Base-by-base conservation (phyloP, 23 red algal genomes). In the Agarophyton chilense region DNA sequence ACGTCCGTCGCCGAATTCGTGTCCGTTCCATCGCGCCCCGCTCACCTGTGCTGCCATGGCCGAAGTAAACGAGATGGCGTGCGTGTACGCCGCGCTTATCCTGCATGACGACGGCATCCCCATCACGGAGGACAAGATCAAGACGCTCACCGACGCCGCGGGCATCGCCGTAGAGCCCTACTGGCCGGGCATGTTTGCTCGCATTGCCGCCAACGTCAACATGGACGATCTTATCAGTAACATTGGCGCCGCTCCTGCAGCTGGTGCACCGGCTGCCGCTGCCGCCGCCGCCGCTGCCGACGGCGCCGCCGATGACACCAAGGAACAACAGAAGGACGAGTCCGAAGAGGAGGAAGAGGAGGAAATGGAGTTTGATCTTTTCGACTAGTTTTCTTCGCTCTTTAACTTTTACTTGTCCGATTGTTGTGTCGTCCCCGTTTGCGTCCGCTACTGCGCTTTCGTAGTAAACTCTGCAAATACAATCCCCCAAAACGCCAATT, bases 71-170 rank as follows among this genome's bases (percentile, higher is more conserved):
- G 95, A 97, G 77, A 90, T 94, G 90, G 95, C 95, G 31, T 97
- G 95, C 67, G 95, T 97, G 44, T 97, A 97, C 54, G 95, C 95
- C 36, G 81, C 90, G 12, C 86, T 97, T 47, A 87, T 97, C 47
- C 91, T 97, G n/a, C 81, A 97, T 51, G 95, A 97, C 72, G 95
- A 97, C 58, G 87, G 95, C 22, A 84, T 93, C 55, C 63, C 60
- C 8, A 82, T 97, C 40, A 93, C 95, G 43, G 90, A 94, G 46
- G 95, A 97, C 44, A 97, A 97, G 55, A 97, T 97, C 81, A 87
- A 83, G 43, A 63, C 95, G 0, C 75, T 97, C 35, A 88, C 87
- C 43, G 91, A 93, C 2, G 95, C 95, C 19, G 95, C 88, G 19
- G 83, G 87, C 31, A 87, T 97, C 47, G 77, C 83, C 33, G 90